These are phyloP conservation scores for Nymphaea colorata DNA, from an alignment of 164 flowering plant species.

Conservation along the genomic window DNA sequence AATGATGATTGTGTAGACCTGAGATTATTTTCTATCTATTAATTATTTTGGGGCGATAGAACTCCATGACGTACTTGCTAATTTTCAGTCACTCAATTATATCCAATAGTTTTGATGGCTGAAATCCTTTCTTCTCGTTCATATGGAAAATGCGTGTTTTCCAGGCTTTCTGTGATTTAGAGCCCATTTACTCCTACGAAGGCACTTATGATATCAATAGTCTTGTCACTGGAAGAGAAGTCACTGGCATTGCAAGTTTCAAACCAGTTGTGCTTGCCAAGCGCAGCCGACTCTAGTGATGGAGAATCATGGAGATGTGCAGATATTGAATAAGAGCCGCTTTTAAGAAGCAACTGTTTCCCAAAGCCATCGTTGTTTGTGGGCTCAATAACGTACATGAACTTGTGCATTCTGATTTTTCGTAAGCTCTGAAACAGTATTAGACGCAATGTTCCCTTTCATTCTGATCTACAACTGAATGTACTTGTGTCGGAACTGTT, in stretches of 20 bases:
- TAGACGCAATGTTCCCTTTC: too few relatives aligned
- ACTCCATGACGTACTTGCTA: too few relatives aligned
- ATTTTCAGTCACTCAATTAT: too few relatives aligned
- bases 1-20: too few relatives aligned
- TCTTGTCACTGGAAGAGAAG: slow-evolving; percentile 80
- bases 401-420: neutral
- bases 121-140: neutral
- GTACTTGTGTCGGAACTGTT: too few relatives aligned
- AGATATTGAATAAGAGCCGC: neutral
- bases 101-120: neutral
- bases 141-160: neutral
- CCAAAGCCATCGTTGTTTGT: neutral
- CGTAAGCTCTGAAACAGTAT: too few relatives aligned
- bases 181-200: slow-evolving; percentile 88
- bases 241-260: slow-evolving; percentile 84
- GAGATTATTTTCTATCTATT: too few relatives aligned
- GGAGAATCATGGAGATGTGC: neutral
- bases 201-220: slow-evolving; percentile 94
- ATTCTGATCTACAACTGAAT: too few relatives aligned
- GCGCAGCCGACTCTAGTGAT: slow-evolving; percentile 45
- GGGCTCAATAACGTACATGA: neutral
- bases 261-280: slow-evolving; percentile 35
- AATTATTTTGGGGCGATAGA: too few relatives aligned
- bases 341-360: too few relatives aligned
- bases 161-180: slow-evolving; percentile 95